phyloP scores from a whole-genome alignment of 345 rosid genomes.

The Carallia pectinifolia region DNA sequence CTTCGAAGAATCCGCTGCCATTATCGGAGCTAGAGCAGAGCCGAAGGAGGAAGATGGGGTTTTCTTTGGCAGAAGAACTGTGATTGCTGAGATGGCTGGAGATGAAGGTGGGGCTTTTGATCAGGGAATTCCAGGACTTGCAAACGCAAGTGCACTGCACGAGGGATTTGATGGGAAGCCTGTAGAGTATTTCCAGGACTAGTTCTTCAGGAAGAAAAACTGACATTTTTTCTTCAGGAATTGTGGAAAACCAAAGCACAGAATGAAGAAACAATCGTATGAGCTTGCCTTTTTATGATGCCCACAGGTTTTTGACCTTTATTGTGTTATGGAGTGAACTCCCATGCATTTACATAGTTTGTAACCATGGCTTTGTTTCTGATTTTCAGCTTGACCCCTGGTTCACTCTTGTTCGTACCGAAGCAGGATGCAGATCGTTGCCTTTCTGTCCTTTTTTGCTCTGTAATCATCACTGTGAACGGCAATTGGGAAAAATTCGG shows the following conservation, averaged over 20 bases:
- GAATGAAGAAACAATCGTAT: background rate
- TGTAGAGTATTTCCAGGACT: background rate
- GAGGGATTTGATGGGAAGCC: background rate
- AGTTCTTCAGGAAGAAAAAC: background rate
- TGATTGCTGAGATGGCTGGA: background rate
- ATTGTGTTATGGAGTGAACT: too few relatives aligned
- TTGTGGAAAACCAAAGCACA: background rate
- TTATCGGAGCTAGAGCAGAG: background rate
- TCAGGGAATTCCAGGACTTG: constrained; percentile 6
- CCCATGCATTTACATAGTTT: too few relatives aligned
- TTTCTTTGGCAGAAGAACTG: background rate
- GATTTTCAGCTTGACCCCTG: too few relatives aligned
- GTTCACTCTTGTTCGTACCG: too few relatives aligned
- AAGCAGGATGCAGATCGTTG: too few relatives aligned
- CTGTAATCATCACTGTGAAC: too few relatives aligned
- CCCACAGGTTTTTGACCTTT: too few relatives aligned
- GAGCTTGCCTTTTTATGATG: background rate
- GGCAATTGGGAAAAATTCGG: too few relatives aligned
- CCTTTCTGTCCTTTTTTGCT: too few relatives aligned
- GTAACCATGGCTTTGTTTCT: too few relatives aligned
- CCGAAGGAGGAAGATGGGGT: background rate
- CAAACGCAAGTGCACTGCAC: constrained; percentile 1
- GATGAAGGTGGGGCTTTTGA: constrained; percentile 5
- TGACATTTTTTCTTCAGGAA: background rate
- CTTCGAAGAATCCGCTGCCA: background rate